Evolutionary conservation across 208 protist genomes (phyloP).

Genomic region (Trypanosomatidae sp.): DNA sequence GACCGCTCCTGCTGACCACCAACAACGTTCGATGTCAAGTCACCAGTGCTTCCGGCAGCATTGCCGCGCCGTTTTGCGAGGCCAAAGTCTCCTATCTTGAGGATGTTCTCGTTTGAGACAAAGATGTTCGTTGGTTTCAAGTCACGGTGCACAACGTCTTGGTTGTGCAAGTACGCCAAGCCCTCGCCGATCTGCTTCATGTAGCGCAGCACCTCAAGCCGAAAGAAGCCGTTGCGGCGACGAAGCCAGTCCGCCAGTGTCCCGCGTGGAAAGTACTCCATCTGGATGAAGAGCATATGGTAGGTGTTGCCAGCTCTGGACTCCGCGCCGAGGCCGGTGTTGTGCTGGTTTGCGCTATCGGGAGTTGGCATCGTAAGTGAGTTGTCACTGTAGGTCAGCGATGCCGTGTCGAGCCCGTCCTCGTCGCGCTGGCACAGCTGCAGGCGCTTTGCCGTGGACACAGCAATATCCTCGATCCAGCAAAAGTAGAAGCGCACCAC

Average conservation of each 20-base stretch:
- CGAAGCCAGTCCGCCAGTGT: constrained; percentile 71
- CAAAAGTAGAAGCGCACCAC: constrained; percentile 88
- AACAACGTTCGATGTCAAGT: constrained; percentile 31
- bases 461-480: constrained; percentile 75
- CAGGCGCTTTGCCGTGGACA: constrained; percentile 38
- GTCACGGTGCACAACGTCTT: constrained; percentile 82
- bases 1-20: constrained; percentile 51
- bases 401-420: constrained; percentile 50
- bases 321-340: constrained; percentile 1
- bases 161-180: constrained; percentile 67
- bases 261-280: constrained; percentile 80
- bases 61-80: constrained; percentile 53
- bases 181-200: constrained; percentile 69
- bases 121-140: constrained; percentile 90
- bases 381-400: constrained; percentile 16
- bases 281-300: constrained; percentile 85
- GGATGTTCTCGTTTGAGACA: constrained; percentile 40
- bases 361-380: constrained; percentile 18
- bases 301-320: constrained; percentile 24
- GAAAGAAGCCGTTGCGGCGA: constrained; percentile 44
- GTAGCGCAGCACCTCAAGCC: constrained; percentile 62
- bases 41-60: constrained; percentile 7
- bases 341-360: background rate
- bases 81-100: constrained; percentile 91
- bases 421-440: constrained; percentile 49